Evolutionary conservation across 257 asterid species (phyloP), one percentile per base, ranked within the genome.

Genomic region (Cynanchum wilfordii): DNA sequence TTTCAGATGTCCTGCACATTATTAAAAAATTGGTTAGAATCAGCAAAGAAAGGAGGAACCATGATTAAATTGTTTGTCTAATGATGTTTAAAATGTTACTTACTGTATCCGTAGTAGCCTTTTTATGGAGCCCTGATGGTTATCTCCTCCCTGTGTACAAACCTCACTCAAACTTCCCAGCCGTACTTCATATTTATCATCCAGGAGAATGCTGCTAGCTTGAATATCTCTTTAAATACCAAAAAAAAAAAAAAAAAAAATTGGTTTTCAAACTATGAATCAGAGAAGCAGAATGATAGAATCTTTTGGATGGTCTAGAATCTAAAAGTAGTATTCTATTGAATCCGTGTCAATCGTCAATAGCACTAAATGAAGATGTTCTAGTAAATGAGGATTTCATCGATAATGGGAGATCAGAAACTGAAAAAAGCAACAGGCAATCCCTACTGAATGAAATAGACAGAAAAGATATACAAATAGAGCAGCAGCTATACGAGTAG

Each of bases 131-230:
- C 73, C 79, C 68, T 84, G 87, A 73, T 81, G 81, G 70, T 51
- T 75, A 58, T 76, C 80, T 7, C 74, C 72, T 69, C 83, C 92
- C 49, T 79, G 83, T 62, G 70, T 71, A 63, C 88, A 83, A 36
- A 82, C 88, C 27, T 86, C 79, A 44, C 90, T 86, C 76, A 90
- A 82, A 81, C 97, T 90, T 73, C 97, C 97, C 4, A 90, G 83
- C 70, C 97, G 69, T 65, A 90, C 97, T 80, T 90, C 97, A 59
- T 84, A 90, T 74, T 85, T 84, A 71, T 89, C 92, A 24, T 88
- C 95, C 7, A 90, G 93, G 79, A 90, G 95, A 69, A 90, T 83
- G 75, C 93, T 88, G 84, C 95, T 90, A 54, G 95, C 90, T 87
- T 87, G 93, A 80, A 90, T 73, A 82, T 89, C 93, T 76, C 97